Evolutionary conservation across 148 eudicot species (phyloP).

Genomic region (Chenopodium formosanum): DNA sequence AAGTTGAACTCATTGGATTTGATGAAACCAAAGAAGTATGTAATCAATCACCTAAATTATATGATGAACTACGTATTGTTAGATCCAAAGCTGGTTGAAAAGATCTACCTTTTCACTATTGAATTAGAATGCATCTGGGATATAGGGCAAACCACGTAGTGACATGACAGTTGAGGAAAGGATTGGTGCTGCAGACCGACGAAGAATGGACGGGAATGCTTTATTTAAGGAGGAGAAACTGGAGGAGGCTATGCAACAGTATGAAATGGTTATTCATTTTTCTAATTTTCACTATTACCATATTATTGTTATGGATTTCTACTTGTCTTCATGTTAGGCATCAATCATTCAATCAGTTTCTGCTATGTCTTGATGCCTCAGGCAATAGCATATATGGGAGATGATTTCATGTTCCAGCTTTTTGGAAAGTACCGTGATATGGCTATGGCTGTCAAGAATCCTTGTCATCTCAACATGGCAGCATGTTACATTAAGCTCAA

Average conservation of each 20-base stretch:
- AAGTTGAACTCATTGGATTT: slow-evolving; percentile 94
- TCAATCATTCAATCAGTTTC: slow-evolving; percentile 6
- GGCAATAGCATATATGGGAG: slow-evolving; percentile 99
- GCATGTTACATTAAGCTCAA: slow-evolving; percentile 86
- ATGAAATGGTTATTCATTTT: slow-evolving; percentile 71
- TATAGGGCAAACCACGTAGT: slow-evolving; percentile 87
- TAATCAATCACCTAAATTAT: slow-evolving; percentile 17
- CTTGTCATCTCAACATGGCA: slow-evolving; percentile 95
- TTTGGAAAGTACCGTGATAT: slow-evolving; percentile 92
- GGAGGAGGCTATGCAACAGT: slow-evolving; percentile 97
- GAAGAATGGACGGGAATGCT: slow-evolving; percentile 96
- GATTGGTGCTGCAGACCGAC: slow-evolving; percentile 87
- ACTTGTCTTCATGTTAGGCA: neutral
- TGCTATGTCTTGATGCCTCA: slow-evolving; percentile 19
- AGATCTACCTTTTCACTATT: neutral
- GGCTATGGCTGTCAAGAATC: slow-evolving; percentile 97
- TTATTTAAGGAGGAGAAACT: slow-evolving; percentile 89
- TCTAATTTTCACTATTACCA: slow-evolving; percentile 2
- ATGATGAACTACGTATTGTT: too few species aligned
- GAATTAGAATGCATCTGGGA: neutral
- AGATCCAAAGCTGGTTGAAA: too few species aligned
- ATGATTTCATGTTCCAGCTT: slow-evolving; percentile 98
- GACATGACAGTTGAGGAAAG: slow-evolving; percentile 99
- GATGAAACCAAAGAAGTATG: slow-evolving; percentile 83
- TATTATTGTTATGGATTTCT: neutral